Evolutionary conservation across 108 stramenopile genomes (phyloP).

Genomic region (Aureococcus anophagefferens): DNA sequence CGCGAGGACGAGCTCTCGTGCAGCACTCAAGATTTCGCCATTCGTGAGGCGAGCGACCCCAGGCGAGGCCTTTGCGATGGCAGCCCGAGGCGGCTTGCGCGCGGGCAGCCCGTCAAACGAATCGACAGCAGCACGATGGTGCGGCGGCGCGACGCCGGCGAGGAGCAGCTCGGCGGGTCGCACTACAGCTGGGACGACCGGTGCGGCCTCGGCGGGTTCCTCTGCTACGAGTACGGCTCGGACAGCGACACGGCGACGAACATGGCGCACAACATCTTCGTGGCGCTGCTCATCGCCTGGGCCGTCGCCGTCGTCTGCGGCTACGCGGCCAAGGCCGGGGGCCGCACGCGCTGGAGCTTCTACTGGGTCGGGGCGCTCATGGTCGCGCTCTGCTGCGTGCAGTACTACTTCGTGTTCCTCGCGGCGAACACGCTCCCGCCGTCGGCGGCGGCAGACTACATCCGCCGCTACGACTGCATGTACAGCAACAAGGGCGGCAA

Average conservation of each 20-base stretch:
- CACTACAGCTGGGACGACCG: too few species aligned
- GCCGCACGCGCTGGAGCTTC: neutral
- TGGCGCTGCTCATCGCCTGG: neutral
- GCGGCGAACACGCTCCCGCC: neutral
- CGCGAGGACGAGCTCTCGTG: too few species aligned
- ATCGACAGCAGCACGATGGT: too few species aligned
- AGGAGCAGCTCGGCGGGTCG: too few species aligned
- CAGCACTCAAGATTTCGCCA: too few species aligned
- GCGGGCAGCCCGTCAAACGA: too few species aligned
- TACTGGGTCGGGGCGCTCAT: neutral
- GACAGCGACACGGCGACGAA: neutral
- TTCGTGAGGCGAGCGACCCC: too few species aligned
- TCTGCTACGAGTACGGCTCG: neutral
- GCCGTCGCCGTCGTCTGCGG: neutral
- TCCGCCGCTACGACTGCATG: neutral
- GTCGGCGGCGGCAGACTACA: neutral
- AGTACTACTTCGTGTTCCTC: neutral
- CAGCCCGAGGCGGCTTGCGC: too few species aligned
- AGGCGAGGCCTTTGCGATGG: too few species aligned
- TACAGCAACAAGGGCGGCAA: neutral
- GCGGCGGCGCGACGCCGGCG: too few species aligned
- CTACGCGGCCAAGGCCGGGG: neutral
- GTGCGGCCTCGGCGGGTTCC: too few species aligned
- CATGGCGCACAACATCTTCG: neutral
- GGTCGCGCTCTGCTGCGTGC: neutral